Percentiles rank a stretch among this genome's conserved stretches.
Evolutionary conservation across 169 alveolate genomes (phyloP).

Genomic region (Cryptosporidium parvum): DNA sequence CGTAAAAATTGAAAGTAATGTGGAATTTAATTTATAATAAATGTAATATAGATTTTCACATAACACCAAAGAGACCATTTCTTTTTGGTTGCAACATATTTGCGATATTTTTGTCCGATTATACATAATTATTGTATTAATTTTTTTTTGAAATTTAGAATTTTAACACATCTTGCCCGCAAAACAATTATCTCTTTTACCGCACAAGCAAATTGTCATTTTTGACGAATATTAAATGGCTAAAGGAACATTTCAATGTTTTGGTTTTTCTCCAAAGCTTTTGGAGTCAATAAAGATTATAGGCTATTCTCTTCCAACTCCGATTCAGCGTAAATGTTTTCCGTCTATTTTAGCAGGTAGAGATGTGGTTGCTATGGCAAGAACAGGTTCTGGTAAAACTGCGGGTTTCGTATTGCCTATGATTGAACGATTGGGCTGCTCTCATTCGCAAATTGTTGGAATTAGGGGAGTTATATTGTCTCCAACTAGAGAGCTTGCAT

Average conservation of each 20-base stretch:
- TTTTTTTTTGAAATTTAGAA: no score
- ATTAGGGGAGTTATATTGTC: conserved; percentile 91
- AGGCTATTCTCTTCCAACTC: conserved; percentile 93
- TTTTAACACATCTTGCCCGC: not conserved
- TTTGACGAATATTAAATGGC: conserved; percentile 32
- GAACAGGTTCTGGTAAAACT: conserved; percentile 97
- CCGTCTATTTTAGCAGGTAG: conserved; percentile 91
- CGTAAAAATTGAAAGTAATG: no score
- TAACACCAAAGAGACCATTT: no score
- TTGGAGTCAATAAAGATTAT: conserved; percentile 81
- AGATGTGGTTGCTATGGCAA: conserved; percentile 93
- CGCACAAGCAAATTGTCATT: not conserved
- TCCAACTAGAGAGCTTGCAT: conserved; percentile 95
- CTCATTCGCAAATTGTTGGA: conserved; percentile 93
- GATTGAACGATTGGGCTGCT: conserved; percentile 86
- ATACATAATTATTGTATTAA: no score
- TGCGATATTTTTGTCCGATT: not conserved
- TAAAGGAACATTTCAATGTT: conserved; percentile 60
- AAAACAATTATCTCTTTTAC: conserved; percentile 9
- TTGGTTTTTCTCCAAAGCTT: conserved; percentile 64
- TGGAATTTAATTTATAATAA: no score
- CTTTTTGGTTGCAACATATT: not conserved
- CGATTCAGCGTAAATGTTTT: conserved; percentile 93
- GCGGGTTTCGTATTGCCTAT: conserved; percentile 94
- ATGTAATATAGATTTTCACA: no score